Conservation (phyloP, 257 asterid genomes). For the Gardenia jasminoides region DNA sequence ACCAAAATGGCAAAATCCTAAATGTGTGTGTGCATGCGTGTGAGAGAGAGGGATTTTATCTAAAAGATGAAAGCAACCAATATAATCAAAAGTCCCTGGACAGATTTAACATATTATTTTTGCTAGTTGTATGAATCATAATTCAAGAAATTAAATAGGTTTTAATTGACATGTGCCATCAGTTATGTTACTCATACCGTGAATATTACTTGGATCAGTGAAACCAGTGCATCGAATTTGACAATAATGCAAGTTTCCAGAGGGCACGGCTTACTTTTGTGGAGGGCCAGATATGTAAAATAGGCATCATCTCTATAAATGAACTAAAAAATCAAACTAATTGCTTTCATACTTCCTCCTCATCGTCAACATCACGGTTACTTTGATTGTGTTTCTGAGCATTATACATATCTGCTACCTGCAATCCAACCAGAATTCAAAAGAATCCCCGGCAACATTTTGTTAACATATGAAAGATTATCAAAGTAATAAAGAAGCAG, state of each 20-base stretch:
- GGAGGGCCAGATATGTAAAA: slow-evolving; percentile 19
- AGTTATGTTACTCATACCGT: not conserved
- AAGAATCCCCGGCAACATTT: not conserved
- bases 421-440: slow-evolving; percentile 17
- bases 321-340: slow-evolving; percentile 9
- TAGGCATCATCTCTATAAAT: slow-evolving; percentile 20
- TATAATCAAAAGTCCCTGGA: not conserved
- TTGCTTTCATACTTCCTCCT: slow-evolving; percentile 55
- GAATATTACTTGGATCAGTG: not conserved
- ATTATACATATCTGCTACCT: slow-evolving; percentile 80
- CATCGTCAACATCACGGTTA: slow-evolving; percentile 44
- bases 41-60: no score
- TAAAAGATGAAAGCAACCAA: not conserved
- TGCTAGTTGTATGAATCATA: not conserved
- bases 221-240: not conserved
- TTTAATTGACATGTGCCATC: not conserved
- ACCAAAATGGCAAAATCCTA: not conserved
- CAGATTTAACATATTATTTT: not conserved
- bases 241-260: not conserved
- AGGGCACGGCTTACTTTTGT: not conserved
- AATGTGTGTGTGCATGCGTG: no score
- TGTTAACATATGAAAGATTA: not conserved
- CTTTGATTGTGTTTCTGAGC: slow-evolving; percentile 64
- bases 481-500: not conserved
- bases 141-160: not conserved